Evolutionary conservation across 108 stramenopile species (phyloP).

Genomic region (Mayamaea pseudoterrestris): DNA sequence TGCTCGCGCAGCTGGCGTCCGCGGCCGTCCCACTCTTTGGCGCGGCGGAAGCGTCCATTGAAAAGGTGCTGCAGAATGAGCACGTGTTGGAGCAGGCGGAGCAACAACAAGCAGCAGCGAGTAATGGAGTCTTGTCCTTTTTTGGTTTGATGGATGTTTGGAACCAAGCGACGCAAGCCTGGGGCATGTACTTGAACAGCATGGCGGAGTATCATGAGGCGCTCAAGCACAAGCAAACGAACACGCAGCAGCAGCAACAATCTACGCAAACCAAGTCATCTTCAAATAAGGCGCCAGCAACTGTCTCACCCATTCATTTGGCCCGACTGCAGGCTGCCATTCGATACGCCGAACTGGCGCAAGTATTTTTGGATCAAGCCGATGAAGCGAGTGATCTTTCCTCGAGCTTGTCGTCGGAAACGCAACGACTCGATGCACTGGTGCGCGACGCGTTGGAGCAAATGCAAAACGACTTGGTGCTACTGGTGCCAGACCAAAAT

Average conservation of each 20-base stretch:
- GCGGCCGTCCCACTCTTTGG: slow-evolving; percentile 23
- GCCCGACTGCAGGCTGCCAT: too few relatives aligned
- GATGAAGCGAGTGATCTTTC: too few relatives aligned
- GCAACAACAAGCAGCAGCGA: slow-evolving; percentile 6
- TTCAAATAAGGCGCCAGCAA: slow-evolving; percentile 6
- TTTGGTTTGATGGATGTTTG: background rate
- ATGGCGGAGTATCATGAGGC: background rate
- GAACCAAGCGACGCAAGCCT: slow-evolving; percentile 5
- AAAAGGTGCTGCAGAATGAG: slow-evolving; percentile 26
- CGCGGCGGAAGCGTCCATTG: slow-evolving; percentile 27
- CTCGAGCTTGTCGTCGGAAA: slow-evolving; percentile 3
- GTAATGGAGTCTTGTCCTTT: background rate
- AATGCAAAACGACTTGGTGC: too few relatives aligned
- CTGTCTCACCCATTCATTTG: too few relatives aligned
- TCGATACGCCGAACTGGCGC: too few relatives aligned
- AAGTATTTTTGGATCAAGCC: slow-evolving; percentile 1
- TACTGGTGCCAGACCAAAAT: too few relatives aligned
- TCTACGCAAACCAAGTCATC: slow-evolving; percentile 13
- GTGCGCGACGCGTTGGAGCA: too few relatives aligned
- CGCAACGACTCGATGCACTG: background rate
- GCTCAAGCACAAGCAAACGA: background rate
- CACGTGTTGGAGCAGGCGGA: slow-evolving; percentile 15
- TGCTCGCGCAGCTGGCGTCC: slow-evolving; percentile 31
- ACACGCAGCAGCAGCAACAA: slow-evolving; percentile 4
- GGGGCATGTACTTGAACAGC: background rate